A percentile compares a stretch with the other conserved stretches of the same genome.
These are phyloP conservation scores for Diaporthe ampelina DNA, from an alignment of 2,329 filamentous ascomycete species.

Conservation along the genomic window DNA sequence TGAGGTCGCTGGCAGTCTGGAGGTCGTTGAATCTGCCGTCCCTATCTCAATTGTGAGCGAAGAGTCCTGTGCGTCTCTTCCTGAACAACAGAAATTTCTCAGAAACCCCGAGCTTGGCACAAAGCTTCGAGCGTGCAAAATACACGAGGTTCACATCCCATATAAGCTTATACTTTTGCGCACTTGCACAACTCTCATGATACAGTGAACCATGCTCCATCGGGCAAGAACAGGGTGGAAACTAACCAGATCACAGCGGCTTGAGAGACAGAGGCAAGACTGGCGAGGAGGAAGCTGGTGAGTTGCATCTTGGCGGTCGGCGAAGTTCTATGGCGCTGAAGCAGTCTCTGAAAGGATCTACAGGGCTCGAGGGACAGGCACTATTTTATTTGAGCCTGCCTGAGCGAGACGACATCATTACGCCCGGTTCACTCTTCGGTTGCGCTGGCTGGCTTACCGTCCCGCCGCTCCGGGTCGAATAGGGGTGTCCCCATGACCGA, in stretches of 20 bases:
- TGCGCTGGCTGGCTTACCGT: slow-evolving; percentile 14
- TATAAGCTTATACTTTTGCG: not conserved
- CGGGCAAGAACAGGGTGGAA: too few relatives aligned
- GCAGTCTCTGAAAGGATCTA: not conserved
- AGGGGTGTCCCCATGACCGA: slow-evolving; percentile 14
- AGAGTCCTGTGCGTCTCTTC: not conserved
- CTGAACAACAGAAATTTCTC: not conserved
- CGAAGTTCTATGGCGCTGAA: not conserved
- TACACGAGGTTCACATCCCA: not conserved
- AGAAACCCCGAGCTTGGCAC: not conserved
- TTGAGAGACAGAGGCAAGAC: slow-evolving; percentile 33
- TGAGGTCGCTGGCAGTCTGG: slow-evolving; percentile 7
- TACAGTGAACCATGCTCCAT: not conserved
- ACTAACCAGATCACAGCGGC: slow-evolving; percentile 39
- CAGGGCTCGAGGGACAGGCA: not conserved
- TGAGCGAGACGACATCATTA: not conserved
- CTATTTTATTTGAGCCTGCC: slow-evolving; percentile 10
- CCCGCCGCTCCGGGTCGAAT: slow-evolving; percentile 17
- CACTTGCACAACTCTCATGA: not conserved
- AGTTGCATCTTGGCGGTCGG: slow-evolving; percentile 22
- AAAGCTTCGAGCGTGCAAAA: not conserved
- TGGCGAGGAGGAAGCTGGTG: slow-evolving; percentile 27
- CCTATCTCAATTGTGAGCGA: not conserved
- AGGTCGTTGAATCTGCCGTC: slow-evolving; percentile 26
- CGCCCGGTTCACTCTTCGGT: not conserved